Base-by-base conservation (phyloP, 1,139 yeast species). In the Sporopachydermia cereana region DNA sequence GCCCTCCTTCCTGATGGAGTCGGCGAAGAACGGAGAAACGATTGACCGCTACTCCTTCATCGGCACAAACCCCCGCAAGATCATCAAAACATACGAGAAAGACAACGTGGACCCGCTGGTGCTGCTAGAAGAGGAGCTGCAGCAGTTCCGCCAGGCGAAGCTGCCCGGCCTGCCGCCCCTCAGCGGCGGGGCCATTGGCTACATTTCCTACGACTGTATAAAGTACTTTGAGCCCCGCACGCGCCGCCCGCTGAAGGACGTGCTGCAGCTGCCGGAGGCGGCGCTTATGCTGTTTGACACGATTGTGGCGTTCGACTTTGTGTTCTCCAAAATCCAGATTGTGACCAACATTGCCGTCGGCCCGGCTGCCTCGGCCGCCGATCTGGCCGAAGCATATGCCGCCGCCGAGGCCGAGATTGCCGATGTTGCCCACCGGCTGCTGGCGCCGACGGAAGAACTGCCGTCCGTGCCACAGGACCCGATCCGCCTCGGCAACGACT, bases 111-210 rank as follows among this genome's bases (percentile, higher is more conserved):
- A 91, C 61, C 98, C 98, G 1, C 70, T 91, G 51, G 64, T 67
- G 2, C 61, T 83, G 3, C 70, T 91, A 49, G 96, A 91, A 60
- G 53, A 74, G 42, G 96, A 89, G 59, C 69, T 91, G 66, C 60
- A 68, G 9, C 63, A 69, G 42, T 77, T 73, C 56, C 73, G 72
- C 47, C 88, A 84, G 56, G 86, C 91, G 0, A 76, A 76, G 50
- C 66, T 82, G 41, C 93, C 93, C 1, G 93, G 94, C 36, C 50
- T 61, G 17, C 96, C 96, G 7, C 76, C 75, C 51, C 69, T 89
- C 48, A 79, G 91, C 56, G 98, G 99, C 46, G 99, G 98, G 51
- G 97, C 97, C 7, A 74, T 91, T 45, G 98, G 98, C 0, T 91
- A 88, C 59, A 79, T 91, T 43, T 85, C 96, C 0, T 91, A 91